These are phyloP conservation scores for Fusarium newnesense DNA, from an alignment of 2,329 filamentous ascomycete genomes.

Conservation along the genomic window DNA sequence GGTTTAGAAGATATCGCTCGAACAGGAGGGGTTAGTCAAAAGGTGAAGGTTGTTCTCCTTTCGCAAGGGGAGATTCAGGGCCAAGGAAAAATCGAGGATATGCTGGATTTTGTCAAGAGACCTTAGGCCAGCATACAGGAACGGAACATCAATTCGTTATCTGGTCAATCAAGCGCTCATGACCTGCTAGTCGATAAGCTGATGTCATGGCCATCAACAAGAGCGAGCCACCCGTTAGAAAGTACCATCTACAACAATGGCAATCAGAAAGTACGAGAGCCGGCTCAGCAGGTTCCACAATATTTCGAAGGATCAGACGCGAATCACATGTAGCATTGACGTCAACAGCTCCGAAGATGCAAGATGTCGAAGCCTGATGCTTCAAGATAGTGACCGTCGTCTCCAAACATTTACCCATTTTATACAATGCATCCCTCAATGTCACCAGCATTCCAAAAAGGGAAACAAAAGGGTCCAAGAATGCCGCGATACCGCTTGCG, in stretches of 20 bases:
- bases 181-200: neutral
- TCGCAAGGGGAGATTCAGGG: neutral
- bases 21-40: accelerated
- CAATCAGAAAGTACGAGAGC: too few species aligned
- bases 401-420: neutral
- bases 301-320: too few species aligned
- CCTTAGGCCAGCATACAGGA: neutral
- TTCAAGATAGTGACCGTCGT: neutral
- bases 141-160: neutral
- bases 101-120: neutral
- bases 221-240: too few species aligned
- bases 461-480: neutral
- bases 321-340: neutral
- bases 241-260: too few species aligned
- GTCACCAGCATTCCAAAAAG: neutral
- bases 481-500: neutral
- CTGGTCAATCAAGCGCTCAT: accelerated
- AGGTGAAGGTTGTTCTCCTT: neutral
- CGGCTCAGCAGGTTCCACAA: neutral
- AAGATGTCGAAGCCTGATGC: accelerated
- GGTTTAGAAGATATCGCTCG: too few species aligned
- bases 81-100: neutral
- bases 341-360: neutral
- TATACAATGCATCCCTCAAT: neutral
- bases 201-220: too few species aligned